Base-by-base conservation (phyloP, 305 asterid genomes). In the Solanum hybrid region DNA sequence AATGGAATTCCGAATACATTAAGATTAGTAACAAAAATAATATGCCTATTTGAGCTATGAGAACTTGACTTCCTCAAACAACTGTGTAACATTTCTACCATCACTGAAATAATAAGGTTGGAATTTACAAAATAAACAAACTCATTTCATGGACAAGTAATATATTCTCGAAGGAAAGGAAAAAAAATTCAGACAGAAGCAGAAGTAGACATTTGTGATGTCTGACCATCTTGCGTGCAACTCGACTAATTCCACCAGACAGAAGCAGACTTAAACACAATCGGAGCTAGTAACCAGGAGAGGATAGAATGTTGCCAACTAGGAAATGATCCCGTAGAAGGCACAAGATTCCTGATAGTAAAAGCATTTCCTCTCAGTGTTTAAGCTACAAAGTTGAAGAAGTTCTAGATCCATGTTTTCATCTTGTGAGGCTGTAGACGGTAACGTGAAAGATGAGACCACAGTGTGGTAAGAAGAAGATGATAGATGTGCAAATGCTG, bases 401-500 rank as follows among this genome's bases (percentile, higher is more conserved):
- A 81, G 88, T 89, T 86, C 88, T 42, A 39, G 89, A 89, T 86
- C 88, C 28, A 91, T 86, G 77, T 92, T 89, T 74, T 64, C 81
- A 89, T 91, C 92, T 84, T 93, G 92, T 24, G 96, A 87, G 67
- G 95, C 89, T 81, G 97, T 82, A 91, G 95, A 95, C 42, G 94
- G 93, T 88, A 94, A 88, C 22, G 94, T 89, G 79, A 95, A 92
- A 16, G 98, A 92, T 89, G 97, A 91, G 85, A 92, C 73, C 10
- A 91, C 90, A 22, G 98, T 95, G 69, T 94, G 97, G 92, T 96
- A 96, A 73, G 99, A 96, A 86, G 99, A 96, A 86, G 98, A 96
- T 89, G 95, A 97, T 89, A 96, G 95, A 93, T 96, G 99, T 75
- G 98, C 93, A 37, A 94, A 89, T 31, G 98, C 98, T 77, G 98